Evolutionary conservation across 805 yeast genomes (phyloP), one percentile per base, ranked within the genome.

Genomic region (Kuraishia hungarica): DNA sequence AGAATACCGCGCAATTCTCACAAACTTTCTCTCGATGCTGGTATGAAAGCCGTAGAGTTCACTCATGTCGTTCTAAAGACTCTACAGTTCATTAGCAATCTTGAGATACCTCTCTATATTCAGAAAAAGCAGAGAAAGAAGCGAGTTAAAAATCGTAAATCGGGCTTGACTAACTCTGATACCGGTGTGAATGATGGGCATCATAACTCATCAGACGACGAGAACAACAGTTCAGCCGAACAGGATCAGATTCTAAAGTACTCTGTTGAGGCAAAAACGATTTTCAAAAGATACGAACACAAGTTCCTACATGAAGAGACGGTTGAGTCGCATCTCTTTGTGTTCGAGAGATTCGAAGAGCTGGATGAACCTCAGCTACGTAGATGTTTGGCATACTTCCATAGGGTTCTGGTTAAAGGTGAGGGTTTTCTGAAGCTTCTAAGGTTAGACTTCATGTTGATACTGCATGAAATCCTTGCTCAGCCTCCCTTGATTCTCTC

Each of bases 401-500:
- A 88, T 63, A 73, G 88, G 29, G 68, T 89, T 1, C 82, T 90
- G 60, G 83, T 86, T 51, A 76, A 82, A 51, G 77, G 81, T 48
- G 85, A 87, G 56, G 77, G 75, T 53, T 61, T 68, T 23, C 72
- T 83, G 0, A 69, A 80, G 39, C 67, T 88, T 39, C 84, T 77
- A 61, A 73, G 97, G 53, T 64, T 94, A 39, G 97, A 92, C 65
- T 82, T 94, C 64, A 79, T 93, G 78, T 65, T 76, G 17, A 63
- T 79, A 1, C 64, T 88, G 0, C 78, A 82, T 62, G 73, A 78
- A 26, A 71, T 87, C 3, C 15, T 35, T 35, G 43, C 17, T 4
- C 43, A 35, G 43, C 43, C 43, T 10, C 43, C 43, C 4, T 13
- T 35, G 43, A 6, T 35, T 35, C 17, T 35, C n/a, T 35, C 43